Percentiles rank a stretch among this genome's conserved stretches.
These are phyloP conservation scores for Aspergillus asperescens DNA, from an alignment of 495 filamentous ascomycete species.

Conservation along the genomic window DNA sequence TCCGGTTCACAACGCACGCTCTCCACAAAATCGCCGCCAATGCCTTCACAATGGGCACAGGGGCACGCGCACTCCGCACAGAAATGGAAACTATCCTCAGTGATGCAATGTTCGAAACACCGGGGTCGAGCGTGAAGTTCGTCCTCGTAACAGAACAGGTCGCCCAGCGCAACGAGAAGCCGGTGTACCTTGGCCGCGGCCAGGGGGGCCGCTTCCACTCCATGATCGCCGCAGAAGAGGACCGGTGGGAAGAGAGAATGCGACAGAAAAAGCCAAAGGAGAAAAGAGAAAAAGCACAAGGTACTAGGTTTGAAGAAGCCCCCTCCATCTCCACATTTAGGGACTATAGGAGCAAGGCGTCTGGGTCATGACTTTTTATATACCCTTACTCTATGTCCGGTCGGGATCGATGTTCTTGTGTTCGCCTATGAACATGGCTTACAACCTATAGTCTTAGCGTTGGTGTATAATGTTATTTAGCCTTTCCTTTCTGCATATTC, in stretches of 20 bases:
- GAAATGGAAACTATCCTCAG: constrained; percentile 83
- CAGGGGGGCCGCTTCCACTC: constrained; percentile 55
- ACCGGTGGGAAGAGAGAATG: constrained; percentile 51
- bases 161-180: constrained; percentile 56
- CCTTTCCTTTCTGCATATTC: neutral
- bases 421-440: neutral
- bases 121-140: constrained; percentile 62
- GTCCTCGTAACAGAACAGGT: constrained; percentile 74
- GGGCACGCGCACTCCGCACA: constrained; percentile 79
- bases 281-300: constrained; percentile 22
- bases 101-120: constrained; percentile 89
- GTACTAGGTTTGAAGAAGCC: constrained; percentile 22
- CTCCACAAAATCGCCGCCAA: constrained; percentile 71
- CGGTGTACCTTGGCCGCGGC: constrained; percentile 58
- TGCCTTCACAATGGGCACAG: constrained; percentile 73
- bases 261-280: constrained; percentile 31
- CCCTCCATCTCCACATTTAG: constrained; percentile 42
- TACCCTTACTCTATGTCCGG: neutral
- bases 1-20: constrained; percentile 76
- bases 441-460: neutral
- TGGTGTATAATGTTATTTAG: neutral
- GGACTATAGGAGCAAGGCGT: constrained; percentile 47
- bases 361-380: constrained; percentile 18
- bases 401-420: neutral
- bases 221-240: constrained; percentile 58